Conservation (phyloP, 257 asterid species). For the Nicotiana noctiflora region DNA sequence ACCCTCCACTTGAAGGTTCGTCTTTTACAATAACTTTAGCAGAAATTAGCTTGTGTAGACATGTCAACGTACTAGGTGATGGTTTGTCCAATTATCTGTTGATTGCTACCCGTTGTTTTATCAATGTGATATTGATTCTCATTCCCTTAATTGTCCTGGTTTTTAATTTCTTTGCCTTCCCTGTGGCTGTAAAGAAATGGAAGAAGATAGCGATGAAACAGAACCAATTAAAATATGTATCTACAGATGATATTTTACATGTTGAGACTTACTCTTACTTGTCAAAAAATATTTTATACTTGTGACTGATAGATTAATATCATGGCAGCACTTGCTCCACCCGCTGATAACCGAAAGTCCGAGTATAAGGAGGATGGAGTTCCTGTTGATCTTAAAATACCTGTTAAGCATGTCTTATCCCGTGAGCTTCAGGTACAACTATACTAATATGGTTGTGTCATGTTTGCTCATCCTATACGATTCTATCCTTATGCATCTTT, state of each 20-base stretch:
- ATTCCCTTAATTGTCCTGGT: background rate
- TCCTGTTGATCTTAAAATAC: slow-evolving; percentile 77
- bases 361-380: slow-evolving; percentile 81
- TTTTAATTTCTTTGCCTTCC: background rate
- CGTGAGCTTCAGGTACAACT: slow-evolving; percentile 90
- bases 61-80: background rate
- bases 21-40: slow-evolving; percentile 13
- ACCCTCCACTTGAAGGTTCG: slow-evolving; percentile 81
- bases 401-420: slow-evolving; percentile 89
- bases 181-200: background rate
- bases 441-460: slow-evolving; percentile 12
- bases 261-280: background rate
- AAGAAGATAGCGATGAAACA: background rate
- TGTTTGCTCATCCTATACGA: slow-evolving; percentile 12
- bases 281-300: background rate
- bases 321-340: slow-evolving; percentile 49
- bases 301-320: background rate
- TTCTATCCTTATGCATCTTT: slow-evolving; percentile 8
- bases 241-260: background rate
- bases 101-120: background rate
- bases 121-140: background rate
- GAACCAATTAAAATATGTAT: background rate
- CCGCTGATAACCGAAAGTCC: slow-evolving; percentile 62
- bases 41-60: background rate
- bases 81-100: background rate